phyloP scores from a whole-genome alignment of 2,329 filamentous ascomycete species.

The Penicillium glabrum region DNA sequence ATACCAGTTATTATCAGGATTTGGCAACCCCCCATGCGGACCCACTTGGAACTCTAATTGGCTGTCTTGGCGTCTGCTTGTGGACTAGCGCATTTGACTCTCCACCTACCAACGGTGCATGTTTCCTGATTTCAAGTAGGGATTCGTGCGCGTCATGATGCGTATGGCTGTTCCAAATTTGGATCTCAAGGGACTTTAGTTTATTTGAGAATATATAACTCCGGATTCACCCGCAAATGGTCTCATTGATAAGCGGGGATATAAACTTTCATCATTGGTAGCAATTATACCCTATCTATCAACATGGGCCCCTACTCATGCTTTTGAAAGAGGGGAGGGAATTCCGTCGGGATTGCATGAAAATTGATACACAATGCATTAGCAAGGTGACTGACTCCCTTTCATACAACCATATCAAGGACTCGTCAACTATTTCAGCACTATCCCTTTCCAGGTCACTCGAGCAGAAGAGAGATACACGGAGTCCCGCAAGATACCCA shows the following conservation, averaged over 20 bases:
- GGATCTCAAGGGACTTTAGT: background rate
- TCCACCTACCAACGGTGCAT: background rate
- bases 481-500: no score
- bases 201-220: background rate
- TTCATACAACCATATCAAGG: no score
- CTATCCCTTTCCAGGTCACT: no score
- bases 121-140: background rate
- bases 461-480: no score
- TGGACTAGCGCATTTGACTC: background rate
- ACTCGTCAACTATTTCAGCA: no score
- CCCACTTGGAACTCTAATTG: background rate
- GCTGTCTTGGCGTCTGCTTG: background rate
- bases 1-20: background rate
- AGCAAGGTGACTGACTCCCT: no score
- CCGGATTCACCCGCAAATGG: background rate
- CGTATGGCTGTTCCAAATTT: background rate
- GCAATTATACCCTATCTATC: background rate
- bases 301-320: background rate
- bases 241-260: background rate
- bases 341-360: no score
- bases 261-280: background rate
- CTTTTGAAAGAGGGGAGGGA: no score
- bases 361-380: no score
- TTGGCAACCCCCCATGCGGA: background rate
- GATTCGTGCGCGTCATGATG: background rate